Evolutionary conservation across 129 eudicot species (phyloP).

Genomic region (Centrapalus pauciflorus): DNA sequence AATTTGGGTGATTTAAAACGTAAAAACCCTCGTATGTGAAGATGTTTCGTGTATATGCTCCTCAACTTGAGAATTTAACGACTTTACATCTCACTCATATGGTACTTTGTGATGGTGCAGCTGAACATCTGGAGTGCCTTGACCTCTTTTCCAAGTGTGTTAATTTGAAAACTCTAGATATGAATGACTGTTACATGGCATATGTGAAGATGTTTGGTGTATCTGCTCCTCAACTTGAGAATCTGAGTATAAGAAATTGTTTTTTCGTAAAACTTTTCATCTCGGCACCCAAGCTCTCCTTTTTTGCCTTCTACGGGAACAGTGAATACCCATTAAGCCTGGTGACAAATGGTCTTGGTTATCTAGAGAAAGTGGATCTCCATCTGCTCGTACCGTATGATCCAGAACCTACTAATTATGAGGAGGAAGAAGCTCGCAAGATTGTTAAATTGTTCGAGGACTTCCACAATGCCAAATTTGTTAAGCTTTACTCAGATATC

Average conservation of each 20-base stretch:
- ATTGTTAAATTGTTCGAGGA: too few species aligned
- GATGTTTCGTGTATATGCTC: too few species aligned
- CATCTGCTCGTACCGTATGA: too few species aligned
- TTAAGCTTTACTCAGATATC: too few species aligned
- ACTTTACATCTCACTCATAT: constrained; percentile 3
- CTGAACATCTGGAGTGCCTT: background rate
- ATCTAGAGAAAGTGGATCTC: constrained; percentile 17
- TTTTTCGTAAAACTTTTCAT: background rate
- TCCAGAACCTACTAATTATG: too few species aligned
- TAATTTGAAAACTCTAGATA: constrained; percentile 20
- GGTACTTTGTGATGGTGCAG: background rate
- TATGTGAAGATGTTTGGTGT: background rate
- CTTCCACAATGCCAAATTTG: too few species aligned
- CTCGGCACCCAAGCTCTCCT: too few species aligned
- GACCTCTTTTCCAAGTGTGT: constrained; percentile 24
- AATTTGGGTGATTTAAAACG: too few species aligned
- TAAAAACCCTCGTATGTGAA: too few species aligned
- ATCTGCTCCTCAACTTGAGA: constrained; percentile 17
- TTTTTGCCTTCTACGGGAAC: too few species aligned
- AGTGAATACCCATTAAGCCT: too few species aligned
- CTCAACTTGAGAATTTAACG: constrained; percentile 1
- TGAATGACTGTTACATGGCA: background rate
- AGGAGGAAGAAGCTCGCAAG: too few species aligned
- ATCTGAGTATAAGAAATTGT: background rate
- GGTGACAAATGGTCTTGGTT: background rate